phyloP scores from a whole-genome alignment of 2,329 filamentous ascomycete genomes.

The Diaporthe nobilis region DNA sequence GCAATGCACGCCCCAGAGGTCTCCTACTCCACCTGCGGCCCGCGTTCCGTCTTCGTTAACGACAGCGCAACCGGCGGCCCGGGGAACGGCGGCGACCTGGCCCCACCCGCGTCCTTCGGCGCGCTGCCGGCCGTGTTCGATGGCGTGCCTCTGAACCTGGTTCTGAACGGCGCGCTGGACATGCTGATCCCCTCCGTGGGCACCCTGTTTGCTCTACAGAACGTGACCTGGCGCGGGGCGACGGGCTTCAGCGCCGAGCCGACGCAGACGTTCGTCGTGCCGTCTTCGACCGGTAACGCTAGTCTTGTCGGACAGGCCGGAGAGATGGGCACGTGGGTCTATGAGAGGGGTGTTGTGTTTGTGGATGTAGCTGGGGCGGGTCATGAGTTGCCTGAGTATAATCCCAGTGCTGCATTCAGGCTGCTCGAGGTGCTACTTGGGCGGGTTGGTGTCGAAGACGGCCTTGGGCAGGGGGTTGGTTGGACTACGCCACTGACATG shows the following conservation, averaged over 20 bases:
- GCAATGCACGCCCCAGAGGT: constrained; percentile 76
- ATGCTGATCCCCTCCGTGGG: constrained; percentile 79
- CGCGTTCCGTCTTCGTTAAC: constrained; percentile 51
- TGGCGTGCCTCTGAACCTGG: constrained; percentile 77
- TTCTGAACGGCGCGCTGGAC: constrained; percentile 80
- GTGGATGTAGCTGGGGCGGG: constrained; percentile 34
- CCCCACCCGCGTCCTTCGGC: constrained; percentile 64
- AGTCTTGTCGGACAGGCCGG: constrained; percentile 41
- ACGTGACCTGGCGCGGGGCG: constrained; percentile 83
- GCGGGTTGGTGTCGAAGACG: constrained; percentile 35
- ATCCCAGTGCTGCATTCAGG: constrained; percentile 35
- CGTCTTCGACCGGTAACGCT: constrained; percentile 65
- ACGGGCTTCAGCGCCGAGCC: constrained; percentile 78
- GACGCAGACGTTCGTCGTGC: constrained; percentile 76
- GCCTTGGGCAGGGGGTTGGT: constrained; percentile 13
- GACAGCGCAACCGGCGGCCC: constrained; percentile 44
- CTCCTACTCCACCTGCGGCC: constrained; percentile 41
- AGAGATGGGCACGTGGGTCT: constrained; percentile 29
- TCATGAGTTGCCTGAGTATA: constrained; percentile 33
- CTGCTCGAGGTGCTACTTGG: constrained; percentile 37
- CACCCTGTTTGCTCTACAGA: constrained; percentile 81
- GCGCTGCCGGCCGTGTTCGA: constrained; percentile 81
- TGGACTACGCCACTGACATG: constrained; percentile 8
- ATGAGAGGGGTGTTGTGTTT: constrained; percentile 42
- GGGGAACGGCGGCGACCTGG: constrained; percentile 61